Base-by-base conservation (phyloP, 179 eudicot species). In the Spergularia azorica region DNA sequence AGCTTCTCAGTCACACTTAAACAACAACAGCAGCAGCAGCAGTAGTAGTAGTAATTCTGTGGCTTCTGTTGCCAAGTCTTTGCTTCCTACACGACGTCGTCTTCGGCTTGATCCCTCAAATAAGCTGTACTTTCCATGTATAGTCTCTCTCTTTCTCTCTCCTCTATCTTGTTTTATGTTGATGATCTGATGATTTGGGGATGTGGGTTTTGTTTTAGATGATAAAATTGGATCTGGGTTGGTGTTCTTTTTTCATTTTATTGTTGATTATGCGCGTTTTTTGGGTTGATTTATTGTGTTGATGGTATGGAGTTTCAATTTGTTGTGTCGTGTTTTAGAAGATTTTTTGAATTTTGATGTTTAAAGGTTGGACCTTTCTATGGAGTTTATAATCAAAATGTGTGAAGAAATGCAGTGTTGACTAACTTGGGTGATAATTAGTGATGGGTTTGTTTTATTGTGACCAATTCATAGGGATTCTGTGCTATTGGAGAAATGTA, bases 81-180 rank as follows among this genome's bases (percentile, higher is more conserved):
- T 91, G 54, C 84, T 91, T n/a, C 92, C 91, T 10, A 81, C 86
- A n/a, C 81, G 94, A 8, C 91, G 97, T 65, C 94, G 97, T 75
- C 86, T 91, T 32, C 89, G 90, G 50, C 97, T 91, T 72, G 97
- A 91, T 87, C 97, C 97, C 0, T 41, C 92, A 13, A 86, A 62
- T 57, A 91, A 88, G 84, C 97, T 91, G 70, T 91, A 80, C 75
- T 91, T 91, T 54, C 97, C 97, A 0, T 87, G 97, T 92, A 82
- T 12, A 9, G 32, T 26, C 32, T 26, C 32, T 26, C 32, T 26
- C 17, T 56, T 63, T 54, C 54, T 63, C 68, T 66, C 32, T 48
- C 71, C 78, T 48, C 5, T 67, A 48, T 1, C n/a, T 43, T 50
- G 50, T 6, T 70, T 20, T 61, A 68, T 67, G 72, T 38, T 83